phyloP scores from a whole-genome alignment of 495 filamentous ascomycete species.

The Penicillium cataractarum region DNA sequence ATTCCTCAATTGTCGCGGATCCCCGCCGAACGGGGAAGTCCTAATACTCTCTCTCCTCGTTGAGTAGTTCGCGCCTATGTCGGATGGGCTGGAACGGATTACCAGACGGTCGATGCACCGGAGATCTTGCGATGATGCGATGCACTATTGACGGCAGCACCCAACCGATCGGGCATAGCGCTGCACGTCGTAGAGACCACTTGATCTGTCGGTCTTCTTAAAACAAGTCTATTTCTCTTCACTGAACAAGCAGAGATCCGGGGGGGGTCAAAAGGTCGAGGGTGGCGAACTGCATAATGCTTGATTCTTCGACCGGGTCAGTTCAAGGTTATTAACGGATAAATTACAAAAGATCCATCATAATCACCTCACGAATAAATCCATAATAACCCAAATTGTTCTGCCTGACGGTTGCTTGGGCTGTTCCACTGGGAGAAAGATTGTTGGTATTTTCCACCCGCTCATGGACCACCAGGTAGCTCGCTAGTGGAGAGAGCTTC shows the following conservation, averaged over 20 bases:
- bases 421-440: not conserved
- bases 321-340: not conserved
- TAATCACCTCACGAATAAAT: not conserved
- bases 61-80: too few species aligned
- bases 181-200: not conserved
- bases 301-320: not conserved
- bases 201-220: not conserved
- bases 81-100: not conserved
- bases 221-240: not conserved
- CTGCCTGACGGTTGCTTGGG: not conserved
- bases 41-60: not conserved
- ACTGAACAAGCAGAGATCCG: not conserved
- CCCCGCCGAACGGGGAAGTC: not conserved
- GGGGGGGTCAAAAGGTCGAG: not conserved
- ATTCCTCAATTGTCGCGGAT: not conserved
- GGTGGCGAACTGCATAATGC: conserved; percentile 2
- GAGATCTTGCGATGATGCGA: not conserved
- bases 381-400: not conserved
- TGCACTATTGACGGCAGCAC: conserved; percentile 1
- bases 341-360: not conserved
- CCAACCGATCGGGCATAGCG: not conserved
- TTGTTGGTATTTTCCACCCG: not conserved
- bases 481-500: not conserved
- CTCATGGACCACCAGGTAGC: not conserved
- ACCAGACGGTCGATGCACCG: not conserved